Conservation (phyloP, 1,284 basidiomycete genomes). For the Boletellus deceptivus region DNA sequence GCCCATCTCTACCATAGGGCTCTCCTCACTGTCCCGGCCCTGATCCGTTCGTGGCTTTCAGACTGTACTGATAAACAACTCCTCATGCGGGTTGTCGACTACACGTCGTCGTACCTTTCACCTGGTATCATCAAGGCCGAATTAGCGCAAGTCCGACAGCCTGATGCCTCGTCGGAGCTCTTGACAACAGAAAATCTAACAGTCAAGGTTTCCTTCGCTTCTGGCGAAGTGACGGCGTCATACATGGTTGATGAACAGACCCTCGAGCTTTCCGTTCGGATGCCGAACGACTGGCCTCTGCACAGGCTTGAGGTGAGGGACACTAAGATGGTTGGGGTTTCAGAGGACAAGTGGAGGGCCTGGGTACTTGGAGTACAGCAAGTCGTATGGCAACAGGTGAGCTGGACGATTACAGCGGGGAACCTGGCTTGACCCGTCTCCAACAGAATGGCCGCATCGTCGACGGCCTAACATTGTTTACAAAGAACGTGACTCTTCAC, state of each 20-base stretch:
- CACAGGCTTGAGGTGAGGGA: slow-evolving; percentile 88
- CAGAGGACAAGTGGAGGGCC: slow-evolving; percentile 88
- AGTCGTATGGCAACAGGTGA: slow-evolving; percentile 82
- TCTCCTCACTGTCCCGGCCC: slow-evolving; percentile 76
- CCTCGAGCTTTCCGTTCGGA: slow-evolving; percentile 86
- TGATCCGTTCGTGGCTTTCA: slow-evolving; percentile 84
- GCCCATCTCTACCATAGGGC: slow-evolving; percentile 90
- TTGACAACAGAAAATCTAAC: slow-evolving; percentile 75
- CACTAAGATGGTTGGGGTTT: slow-evolving; percentile 82
- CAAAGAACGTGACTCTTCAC: slow-evolving; percentile 88
- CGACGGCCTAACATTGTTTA: slow-evolving; percentile 92
- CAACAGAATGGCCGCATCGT: slow-evolving; percentile 85
- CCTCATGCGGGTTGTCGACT: slow-evolving; percentile 69
- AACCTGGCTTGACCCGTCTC: slow-evolving; percentile 7
- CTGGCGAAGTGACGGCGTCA: slow-evolving; percentile 75
- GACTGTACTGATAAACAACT: slow-evolving; percentile 90
- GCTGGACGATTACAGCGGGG: slow-evolving; percentile 28
- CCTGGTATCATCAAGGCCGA: slow-evolving; percentile 87
- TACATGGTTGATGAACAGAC: slow-evolving; percentile 95
- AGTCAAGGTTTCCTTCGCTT: slow-evolving; percentile 69
- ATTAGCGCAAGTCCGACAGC: slow-evolving; percentile 72
- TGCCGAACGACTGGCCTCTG: slow-evolving; percentile 91
- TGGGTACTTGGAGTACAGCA: slow-evolving; percentile 96
- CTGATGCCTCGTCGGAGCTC: slow-evolving; percentile 61
- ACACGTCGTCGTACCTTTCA: slow-evolving; percentile 88